Percentiles rank a stretch among this genome's conserved stretches.
phyloP scores from a whole-genome alignment of 257 asterid genomes.

The Eucommia ulmoides region DNA sequence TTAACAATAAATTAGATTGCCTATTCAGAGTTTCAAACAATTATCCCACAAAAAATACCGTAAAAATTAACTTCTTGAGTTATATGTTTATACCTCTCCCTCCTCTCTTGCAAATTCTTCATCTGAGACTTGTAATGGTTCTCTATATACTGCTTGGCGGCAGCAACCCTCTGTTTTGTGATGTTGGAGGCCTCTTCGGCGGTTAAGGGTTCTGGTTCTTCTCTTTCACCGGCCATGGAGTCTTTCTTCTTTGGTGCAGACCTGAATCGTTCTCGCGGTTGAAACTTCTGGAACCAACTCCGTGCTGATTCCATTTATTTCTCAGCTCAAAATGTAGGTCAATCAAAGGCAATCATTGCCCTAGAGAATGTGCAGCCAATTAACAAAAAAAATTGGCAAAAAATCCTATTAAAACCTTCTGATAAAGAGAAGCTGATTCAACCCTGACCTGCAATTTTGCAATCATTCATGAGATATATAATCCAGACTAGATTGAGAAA shows the following conservation, averaged over 20 bases:
- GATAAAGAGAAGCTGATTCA: too few relatives aligned
- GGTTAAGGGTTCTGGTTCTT: slow-evolving; percentile 41
- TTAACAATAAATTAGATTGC: too few relatives aligned
- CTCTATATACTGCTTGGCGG: slow-evolving; percentile 95
- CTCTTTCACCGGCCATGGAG: slow-evolving; percentile 60
- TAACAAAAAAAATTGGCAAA: too few relatives aligned
- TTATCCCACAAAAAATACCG: neutral
- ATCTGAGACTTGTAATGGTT: slow-evolving; percentile 93
- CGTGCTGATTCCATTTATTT: slow-evolving; percentile 70
- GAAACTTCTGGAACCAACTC: slow-evolving; percentile 81
- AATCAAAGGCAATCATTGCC: slow-evolving; percentile 3
- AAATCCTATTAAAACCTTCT: too few relatives aligned
- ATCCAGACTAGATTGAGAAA: too few relatives aligned
- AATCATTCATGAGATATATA: too few relatives aligned
- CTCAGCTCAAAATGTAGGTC: slow-evolving; percentile 30
- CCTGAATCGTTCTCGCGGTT: slow-evolving; percentile 69
- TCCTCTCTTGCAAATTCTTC: slow-evolving; percentile 89
- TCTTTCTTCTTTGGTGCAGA: slow-evolving; percentile 50
- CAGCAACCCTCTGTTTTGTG: slow-evolving; percentile 90
- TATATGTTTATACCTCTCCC: slow-evolving; percentile 91
- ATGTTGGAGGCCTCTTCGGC: slow-evolving; percentile 85
- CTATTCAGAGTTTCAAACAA: too few relatives aligned
- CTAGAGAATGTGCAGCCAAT: too few relatives aligned
- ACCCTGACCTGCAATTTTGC: too few relatives aligned
- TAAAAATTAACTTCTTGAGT: too few relatives aligned